A percentile compares a stretch with the other conserved stretches of the same genome.
Evolutionary conservation across 1,284 basidiomycete genomes (phyloP).

Genomic region (Melampsora americana): DNA sequence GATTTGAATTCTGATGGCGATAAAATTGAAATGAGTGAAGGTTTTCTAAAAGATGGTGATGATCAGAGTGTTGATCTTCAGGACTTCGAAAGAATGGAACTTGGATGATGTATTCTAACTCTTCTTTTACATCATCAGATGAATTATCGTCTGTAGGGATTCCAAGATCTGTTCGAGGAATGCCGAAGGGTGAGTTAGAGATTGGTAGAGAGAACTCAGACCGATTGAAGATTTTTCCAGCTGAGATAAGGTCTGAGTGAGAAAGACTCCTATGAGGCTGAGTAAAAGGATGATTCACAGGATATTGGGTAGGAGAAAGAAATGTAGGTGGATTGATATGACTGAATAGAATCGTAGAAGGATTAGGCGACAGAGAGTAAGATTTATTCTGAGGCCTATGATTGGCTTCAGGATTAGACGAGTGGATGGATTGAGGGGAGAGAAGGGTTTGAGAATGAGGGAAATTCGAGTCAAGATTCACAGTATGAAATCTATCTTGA

Average conservation of each 20-base stretch:
- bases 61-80: not conserved
- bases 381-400: not conserved
- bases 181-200: not conserved
- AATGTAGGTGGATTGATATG: not conserved
- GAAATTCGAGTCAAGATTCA: not conserved
- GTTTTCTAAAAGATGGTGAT: not conserved
- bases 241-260: not conserved
- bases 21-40: not conserved
- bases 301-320: not conserved
- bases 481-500: not conserved
- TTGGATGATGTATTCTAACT: not conserved
- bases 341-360: not conserved
- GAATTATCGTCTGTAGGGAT: not conserved
- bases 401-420: not conserved
- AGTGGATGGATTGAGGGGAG: not conserved
- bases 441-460: not conserved
- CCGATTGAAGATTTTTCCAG: not conserved
- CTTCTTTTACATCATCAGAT: not conserved
- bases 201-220: not conserved
- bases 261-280: not conserved
- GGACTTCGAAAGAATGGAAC: not conserved
- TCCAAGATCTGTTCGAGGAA: not conserved
- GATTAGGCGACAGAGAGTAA: not conserved
- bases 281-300: not conserved
- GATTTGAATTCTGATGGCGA: not conserved